Conservation (phyloP, 805 yeast species). For the Schizosaccharomyces japonicus region DNA sequence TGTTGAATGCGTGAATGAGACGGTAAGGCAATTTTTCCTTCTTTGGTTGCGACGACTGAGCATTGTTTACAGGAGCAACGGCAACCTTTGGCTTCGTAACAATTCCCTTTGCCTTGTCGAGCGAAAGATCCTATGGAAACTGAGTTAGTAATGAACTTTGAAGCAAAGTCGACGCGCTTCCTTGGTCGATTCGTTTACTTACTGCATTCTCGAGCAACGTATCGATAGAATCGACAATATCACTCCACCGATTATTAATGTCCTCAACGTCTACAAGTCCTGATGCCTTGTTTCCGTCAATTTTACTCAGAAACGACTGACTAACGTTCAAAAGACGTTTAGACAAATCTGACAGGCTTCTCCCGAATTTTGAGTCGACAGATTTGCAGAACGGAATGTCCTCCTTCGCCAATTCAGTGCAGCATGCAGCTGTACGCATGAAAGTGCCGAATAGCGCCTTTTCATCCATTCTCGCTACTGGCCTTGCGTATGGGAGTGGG, state of each 20-base stretch:
- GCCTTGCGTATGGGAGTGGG: too few species aligned
- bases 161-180: neutral
- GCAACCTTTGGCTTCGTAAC: constrained; percentile 1
- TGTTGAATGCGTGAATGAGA: constrained; percentile 11
- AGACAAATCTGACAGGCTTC: constrained; percentile 21
- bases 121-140: constrained; percentile 7
- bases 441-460: neutral
- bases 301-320: constrained; percentile 20
- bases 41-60: constrained; percentile 18
- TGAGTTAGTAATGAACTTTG: neutral
- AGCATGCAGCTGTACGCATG: neutral
- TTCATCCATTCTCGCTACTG: neutral
- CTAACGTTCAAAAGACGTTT: constrained; percentile 23
- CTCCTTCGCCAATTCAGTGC: constrained; percentile 21
- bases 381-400: constrained; percentile 58
- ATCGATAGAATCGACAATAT: constrained; percentile 40
- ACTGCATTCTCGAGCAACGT: constrained; percentile 42
- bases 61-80: neutral
- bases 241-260: constrained; percentile 32
- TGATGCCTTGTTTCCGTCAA: constrained; percentile 9
- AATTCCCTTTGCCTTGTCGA: constrained; percentile 18
- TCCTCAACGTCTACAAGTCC: constrained; percentile 22
- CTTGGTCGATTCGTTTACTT: constrained; percentile 7
- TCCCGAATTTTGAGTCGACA: constrained; percentile 27
- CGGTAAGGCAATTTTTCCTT: constrained; percentile 9